These are phyloP conservation scores for Boletus tomentosulus DNA, from an alignment of 768 basidiomycete genomes.

Conservation along the genomic window DNA sequence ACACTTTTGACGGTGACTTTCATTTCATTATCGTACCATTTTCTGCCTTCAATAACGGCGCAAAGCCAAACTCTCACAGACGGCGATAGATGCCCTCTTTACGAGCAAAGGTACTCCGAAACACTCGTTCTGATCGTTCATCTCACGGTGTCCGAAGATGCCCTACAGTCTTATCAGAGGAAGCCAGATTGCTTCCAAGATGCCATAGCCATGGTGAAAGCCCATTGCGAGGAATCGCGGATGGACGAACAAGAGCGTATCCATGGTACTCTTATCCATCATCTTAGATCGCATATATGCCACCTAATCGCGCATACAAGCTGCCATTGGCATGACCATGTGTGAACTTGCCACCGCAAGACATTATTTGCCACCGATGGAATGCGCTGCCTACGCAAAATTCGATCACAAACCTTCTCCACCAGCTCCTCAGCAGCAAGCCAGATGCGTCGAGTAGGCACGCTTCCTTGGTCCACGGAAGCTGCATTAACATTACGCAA, in stretches of 20 bases:
- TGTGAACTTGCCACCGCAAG: conserved; percentile 76
- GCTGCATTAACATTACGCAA: neutral
- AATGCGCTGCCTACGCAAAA: conserved; percentile 41
- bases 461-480: neutral
- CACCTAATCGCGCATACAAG: conserved; percentile 38
- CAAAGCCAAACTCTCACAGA: conserved; percentile 19
- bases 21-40: conserved; percentile 4
- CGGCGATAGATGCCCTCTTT: conserved; percentile 16
- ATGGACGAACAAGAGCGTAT: conserved; percentile 59
- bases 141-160: conserved; percentile 30
- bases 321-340: conserved; percentile 72
- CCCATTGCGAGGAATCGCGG: conserved; percentile 52
- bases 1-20: conserved; percentile 20
- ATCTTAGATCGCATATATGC: neutral
- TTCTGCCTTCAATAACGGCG: conserved; percentile 9
- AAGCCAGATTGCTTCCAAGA: conserved; percentile 63
- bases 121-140: conserved; percentile 1
- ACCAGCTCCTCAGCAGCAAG: conserved; percentile 28
- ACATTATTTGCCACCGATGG: conserved; percentile 62
- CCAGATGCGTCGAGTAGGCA: conserved; percentile 51
- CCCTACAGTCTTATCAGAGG: conserved; percentile 39
- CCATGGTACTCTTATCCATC: conserved; percentile 39
- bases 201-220: conserved; percentile 44
- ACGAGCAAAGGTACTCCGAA: conserved; percentile 12
- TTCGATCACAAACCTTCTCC: conserved; percentile 1